Evolutionary conservation across 1,284 basidiomycete species (phyloP).

Genomic region (Irpex sp.): DNA sequence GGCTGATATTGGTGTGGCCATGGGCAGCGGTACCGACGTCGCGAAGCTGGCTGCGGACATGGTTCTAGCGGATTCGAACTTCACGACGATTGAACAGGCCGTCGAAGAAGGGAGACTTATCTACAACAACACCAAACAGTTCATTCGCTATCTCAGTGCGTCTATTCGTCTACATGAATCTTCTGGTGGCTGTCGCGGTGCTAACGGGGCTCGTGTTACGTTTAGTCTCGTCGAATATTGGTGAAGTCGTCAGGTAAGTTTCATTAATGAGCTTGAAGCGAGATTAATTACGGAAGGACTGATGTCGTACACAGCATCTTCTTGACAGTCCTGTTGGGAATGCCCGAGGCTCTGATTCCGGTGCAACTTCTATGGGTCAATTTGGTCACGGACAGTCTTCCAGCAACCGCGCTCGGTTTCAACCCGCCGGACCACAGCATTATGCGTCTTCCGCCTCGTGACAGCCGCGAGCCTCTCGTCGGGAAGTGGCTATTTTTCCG

Average conservation of each 20-base stretch:
- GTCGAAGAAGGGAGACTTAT: slow-evolving; percentile 97
- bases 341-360: slow-evolving; percentile 98
- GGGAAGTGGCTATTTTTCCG: slow-evolving; percentile 94
- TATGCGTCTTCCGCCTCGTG: slow-evolving; percentile 90
- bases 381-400: slow-evolving; percentile 92
- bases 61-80: slow-evolving; percentile 88
- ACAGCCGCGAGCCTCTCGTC: slow-evolving; percentile 87
- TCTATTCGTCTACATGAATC: slow-evolving; percentile 14
- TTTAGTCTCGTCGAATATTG: slow-evolving; percentile 96
- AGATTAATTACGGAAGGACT: background rate
- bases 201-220: slow-evolving; percentile 31
- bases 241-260: slow-evolving; percentile 85
- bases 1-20: slow-evolving; percentile 98
- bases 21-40: slow-evolving; percentile 98
- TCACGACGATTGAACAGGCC: slow-evolving; percentile 91
- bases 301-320: slow-evolving; percentile 67
- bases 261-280: background rate
- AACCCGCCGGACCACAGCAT: slow-evolving; percentile 96
- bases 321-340: slow-evolving; percentile 92
- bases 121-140: slow-evolving; percentile 99
- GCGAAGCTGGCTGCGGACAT: slow-evolving; percentile 98
- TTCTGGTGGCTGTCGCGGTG: slow-evolving; percentile 12
- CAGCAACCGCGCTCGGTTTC: slow-evolving; percentile 97
- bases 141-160: slow-evolving; percentile 88
- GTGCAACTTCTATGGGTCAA: slow-evolving; percentile 99